Conservation (phyloP, 1,284 basidiomycete genomes). For the Papiliotrema fonsecae region DNA sequence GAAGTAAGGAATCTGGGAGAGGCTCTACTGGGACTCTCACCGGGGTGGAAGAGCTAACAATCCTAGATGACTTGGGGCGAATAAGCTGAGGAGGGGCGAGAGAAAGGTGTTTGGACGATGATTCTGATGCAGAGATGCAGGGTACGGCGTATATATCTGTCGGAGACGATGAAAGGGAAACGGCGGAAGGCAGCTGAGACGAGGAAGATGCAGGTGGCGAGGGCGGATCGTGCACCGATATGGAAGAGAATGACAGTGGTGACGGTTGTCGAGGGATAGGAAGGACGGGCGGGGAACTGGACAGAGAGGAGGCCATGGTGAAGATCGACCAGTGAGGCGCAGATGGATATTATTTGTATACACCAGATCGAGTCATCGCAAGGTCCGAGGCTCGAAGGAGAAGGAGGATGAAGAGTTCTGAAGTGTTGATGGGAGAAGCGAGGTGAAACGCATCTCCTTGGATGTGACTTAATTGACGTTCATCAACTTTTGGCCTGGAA, state of each 20-base stretch:
- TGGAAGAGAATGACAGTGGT: conserved; percentile 18
- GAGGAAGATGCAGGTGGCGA: conserved; percentile 2
- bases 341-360: too few relatives aligned
- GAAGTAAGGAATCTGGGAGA: conserved; percentile 39
- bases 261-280: conserved; percentile 24
- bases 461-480: too few relatives aligned
- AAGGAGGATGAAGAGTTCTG: too few relatives aligned
- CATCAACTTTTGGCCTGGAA: too few relatives aligned
- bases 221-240: background rate
- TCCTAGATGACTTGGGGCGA: too few relatives aligned
- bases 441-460: too few relatives aligned
- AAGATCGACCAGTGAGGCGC: too few relatives aligned
- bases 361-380: too few relatives aligned
- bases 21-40: conserved; percentile 30
- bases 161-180: conserved; percentile 4
- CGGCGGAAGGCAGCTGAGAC: background rate
- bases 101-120: conserved; percentile 1
- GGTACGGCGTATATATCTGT: too few relatives aligned
- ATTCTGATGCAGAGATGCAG: background rate
- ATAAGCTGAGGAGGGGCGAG: background rate
- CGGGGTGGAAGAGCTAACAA: background rate
- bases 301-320: background rate
- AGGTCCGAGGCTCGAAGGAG: too few relatives aligned
- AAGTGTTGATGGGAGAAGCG: too few relatives aligned
- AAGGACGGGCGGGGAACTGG: conserved; percentile 15